Percentiles rank a stretch among this genome's conserved stretches.
Evolutionary conservation across 108 stramenopile genomes (phyloP).

Genomic region (Nitzschia palea): DNA sequence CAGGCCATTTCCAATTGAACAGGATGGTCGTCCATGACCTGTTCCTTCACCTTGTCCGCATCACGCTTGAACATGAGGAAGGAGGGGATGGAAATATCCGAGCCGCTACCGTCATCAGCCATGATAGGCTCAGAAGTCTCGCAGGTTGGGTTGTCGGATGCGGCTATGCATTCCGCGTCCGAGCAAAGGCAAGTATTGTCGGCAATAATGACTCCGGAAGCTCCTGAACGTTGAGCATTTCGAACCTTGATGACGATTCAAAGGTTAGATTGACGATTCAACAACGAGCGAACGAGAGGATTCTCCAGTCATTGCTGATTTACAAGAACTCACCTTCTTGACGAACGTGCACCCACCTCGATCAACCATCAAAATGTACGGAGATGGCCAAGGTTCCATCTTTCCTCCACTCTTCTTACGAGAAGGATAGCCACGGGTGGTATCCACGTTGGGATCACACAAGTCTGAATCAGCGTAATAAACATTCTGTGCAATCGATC

Average conservation of each 20-base stretch:
- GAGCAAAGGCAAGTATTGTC: constrained; percentile 89
- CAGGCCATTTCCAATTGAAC: constrained; percentile 92
- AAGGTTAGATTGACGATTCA: neutral
- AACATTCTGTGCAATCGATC: constrained; percentile 74
- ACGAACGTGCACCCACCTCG: constrained; percentile 93
- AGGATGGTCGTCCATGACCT: constrained; percentile 52
- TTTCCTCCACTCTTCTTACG: constrained; percentile 54
- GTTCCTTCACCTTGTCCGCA: constrained; percentile 71
- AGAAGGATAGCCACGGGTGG: constrained; percentile 54
- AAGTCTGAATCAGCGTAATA: constrained; percentile 75
- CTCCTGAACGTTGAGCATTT: constrained; percentile 90
- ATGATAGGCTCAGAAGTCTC: constrained; percentile 90
- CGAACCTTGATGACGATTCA: constrained; percentile 43
- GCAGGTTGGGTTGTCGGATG: constrained; percentile 46
- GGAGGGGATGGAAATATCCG: constrained; percentile 90
- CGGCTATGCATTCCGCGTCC: constrained; percentile 33
- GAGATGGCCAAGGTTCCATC: constrained; percentile 68
- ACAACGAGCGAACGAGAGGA: neutral
- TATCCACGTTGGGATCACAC: constrained; percentile 73
- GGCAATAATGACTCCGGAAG: constrained; percentile 89
- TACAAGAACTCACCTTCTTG: constrained; percentile 54
- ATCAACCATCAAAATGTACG: constrained; percentile 92
- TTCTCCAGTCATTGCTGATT: neutral
- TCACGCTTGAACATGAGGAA: constrained; percentile 88
- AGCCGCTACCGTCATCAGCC: constrained; percentile 95